Evolutionary conservation across 208 protist genomes (phyloP).

Genomic region (Acanthamoeba castellanii): DNA sequence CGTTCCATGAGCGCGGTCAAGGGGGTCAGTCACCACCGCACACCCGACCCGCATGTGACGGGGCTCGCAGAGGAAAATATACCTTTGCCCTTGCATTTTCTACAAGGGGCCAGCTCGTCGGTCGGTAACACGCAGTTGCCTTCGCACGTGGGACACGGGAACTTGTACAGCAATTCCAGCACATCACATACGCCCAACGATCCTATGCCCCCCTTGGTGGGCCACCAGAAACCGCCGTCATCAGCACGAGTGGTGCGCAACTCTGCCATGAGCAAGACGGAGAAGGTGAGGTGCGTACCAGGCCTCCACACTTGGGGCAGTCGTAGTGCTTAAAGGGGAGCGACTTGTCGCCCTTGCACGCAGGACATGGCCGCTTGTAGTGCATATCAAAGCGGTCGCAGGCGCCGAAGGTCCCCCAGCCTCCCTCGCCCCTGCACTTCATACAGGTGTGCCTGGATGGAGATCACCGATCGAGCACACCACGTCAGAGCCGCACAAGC

Average conservation of each 20-base stretch:
- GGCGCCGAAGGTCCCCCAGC: slow-evolving; percentile 47
- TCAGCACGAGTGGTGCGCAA: not conserved
- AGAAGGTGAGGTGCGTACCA: not conserved
- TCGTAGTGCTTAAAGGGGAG: not conserved
- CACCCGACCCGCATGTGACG: not conserved
- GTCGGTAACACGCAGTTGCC: slow-evolving; percentile 17
- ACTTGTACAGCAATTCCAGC: slow-evolving; percentile 33
- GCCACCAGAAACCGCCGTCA: not conserved
- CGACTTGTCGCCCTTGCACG: slow-evolving; percentile 36
- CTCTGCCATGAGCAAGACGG: not conserved
- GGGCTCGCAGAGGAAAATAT: not conserved
- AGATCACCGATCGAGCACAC: not conserved
- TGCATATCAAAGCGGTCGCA: slow-evolving; percentile 20
- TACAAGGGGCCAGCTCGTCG: not conserved
- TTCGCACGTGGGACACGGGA: slow-evolving; percentile 7
- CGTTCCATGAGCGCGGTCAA: not conserved
- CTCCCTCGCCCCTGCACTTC: slow-evolving; percentile 69
- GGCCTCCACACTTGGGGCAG: slow-evolving; percentile 41
- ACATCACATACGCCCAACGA: slow-evolving; percentile 46
- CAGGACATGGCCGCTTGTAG: slow-evolving; percentile 46
- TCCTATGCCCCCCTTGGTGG: slow-evolving; percentile 49
- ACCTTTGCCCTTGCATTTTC: slow-evolving; percentile 59
- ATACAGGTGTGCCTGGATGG: not conserved
- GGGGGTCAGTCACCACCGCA: not conserved
- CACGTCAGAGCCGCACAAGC: not conserved